Evolutionary conservation across 495 filamentous ascomycete species (phyloP).

Genomic region (Penicillium goetzii): DNA sequence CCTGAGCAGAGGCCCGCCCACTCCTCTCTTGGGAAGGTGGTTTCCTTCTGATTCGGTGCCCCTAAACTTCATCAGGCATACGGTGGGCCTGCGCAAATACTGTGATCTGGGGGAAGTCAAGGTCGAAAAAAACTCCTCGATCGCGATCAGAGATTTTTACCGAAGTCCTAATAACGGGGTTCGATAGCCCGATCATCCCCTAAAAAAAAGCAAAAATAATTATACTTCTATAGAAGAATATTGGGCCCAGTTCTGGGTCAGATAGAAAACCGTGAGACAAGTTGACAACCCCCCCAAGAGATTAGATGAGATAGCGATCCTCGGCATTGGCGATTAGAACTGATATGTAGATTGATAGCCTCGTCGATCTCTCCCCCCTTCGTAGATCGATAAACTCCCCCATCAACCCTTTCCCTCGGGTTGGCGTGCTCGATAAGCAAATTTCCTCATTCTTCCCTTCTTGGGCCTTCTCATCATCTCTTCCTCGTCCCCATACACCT

Average conservation of each 20-base stretch:
- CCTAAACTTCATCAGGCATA: conserved; percentile 36
- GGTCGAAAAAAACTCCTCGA: conserved; percentile 11
- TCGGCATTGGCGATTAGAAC: conserved; percentile 27
- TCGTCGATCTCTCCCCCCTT: conserved; percentile 33
- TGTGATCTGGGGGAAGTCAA: conserved; percentile 38
- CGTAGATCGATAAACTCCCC: conserved; percentile 39
- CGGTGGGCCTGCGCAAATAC: conserved; percentile 36
- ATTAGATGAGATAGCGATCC: conserved; percentile 33
- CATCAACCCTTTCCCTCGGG: conserved; percentile 19
- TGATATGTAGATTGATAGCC: conserved; percentile 37
- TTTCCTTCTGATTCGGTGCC: conserved; percentile 19
- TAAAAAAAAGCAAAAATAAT: background rate
- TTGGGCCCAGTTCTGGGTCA: background rate
- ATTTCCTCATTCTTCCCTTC: conserved; percentile 8
- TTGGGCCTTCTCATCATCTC: conserved; percentile 20
- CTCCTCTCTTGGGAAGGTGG: conserved; percentile 34
- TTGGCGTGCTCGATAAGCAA: conserved; percentile 7
- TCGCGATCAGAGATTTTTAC: conserved; percentile 5
- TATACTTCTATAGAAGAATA: background rate
- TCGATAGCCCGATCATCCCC: background rate
- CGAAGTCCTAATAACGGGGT: background rate
- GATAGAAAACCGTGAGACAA: background rate
- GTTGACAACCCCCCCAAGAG: conserved; percentile 14
- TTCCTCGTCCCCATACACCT: background rate
- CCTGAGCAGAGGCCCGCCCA: conserved; percentile 27